Evolutionary conservation across 73 alveolate species (phyloP), one percentile per base, ranked within the genome.

Genomic region (Durusdinium trenchii): DNA sequence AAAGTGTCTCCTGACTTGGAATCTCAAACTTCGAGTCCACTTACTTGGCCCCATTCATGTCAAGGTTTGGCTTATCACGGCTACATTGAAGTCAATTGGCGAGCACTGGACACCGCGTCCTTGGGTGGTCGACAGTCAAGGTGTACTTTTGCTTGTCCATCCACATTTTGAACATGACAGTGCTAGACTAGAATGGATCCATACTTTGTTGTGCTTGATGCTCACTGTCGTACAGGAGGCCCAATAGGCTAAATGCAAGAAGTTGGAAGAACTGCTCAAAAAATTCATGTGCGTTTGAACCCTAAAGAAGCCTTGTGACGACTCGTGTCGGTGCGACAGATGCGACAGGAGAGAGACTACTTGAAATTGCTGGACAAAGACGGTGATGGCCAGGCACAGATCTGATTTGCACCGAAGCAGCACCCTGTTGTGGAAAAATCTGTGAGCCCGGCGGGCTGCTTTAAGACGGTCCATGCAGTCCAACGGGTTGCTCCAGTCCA

Each of bases 71-170:
- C 96, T 26, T 89, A 89, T 71, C 78, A 89, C 35, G 96, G 96
- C 96, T 89, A 89, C 96, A 89, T 89, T 28, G 85, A 89, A 46
- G 96, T 89, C 71, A 89, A 89, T 48, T 89, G 96, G 96, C 64
- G 85, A 32, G 71, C 67, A 50, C 69, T 89, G 96, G 96, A 61
- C 69, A 6, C 51, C 6, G 14, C 43, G 79, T 9, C 64, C 9
- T 9, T 54, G 28, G 9, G 64, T 9, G 64, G 64, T 9, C 9
- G 64, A 20, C 28, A 54, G 20, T 54, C 64, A 20, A n/a, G n/a
- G n/a, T n/a, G n/a, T n/a, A n/a, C n/a, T n/a, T n/a, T n/a, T n/a
- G n/a, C n/a, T n/a, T n/a, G n/a, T n/a, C n/a, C n/a, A n/a, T n/a
- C n/a, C n/a, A n/a, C n/a, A n/a, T n/a, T n/a, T n/a, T n/a, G n/a